These are phyloP conservation scores for Isatis tinctoria DNA, from an alignment of 345 rosid genomes.

Conservation along the genomic window DNA sequence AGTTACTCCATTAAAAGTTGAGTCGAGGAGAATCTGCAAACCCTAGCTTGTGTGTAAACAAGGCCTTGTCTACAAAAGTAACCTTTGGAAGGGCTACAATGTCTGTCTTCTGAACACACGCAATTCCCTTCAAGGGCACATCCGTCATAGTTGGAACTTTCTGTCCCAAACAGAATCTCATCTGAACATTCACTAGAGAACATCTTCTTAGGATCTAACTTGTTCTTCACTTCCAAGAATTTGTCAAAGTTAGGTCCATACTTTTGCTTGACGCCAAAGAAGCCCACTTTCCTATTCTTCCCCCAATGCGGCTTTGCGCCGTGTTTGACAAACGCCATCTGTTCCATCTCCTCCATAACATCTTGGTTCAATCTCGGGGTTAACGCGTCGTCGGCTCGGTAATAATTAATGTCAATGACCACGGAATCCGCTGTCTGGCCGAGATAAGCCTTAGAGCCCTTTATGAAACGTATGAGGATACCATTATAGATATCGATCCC, in stretches of 20 bases:
- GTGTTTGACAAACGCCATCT: slow-evolving; percentile 71
- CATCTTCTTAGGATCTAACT: slow-evolving; percentile 58
- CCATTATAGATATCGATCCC: slow-evolving; percentile 73
- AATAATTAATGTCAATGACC: slow-evolving; percentile 78
- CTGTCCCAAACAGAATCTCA: slow-evolving; percentile 53
- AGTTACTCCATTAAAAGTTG: not conserved
- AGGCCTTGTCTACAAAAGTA: slow-evolving; percentile 63
- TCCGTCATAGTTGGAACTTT: slow-evolving; percentile 46
- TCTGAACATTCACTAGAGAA: slow-evolving; percentile 84
- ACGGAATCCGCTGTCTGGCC: slow-evolving; percentile 79
- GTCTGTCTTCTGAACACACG: slow-evolving; percentile 69
- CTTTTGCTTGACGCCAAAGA: slow-evolving; percentile 56
- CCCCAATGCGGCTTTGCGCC: slow-evolving; percentile 92
- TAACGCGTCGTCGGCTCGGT: slow-evolving; percentile 49
- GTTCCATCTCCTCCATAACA: slow-evolving; percentile 85
- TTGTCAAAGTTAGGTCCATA: slow-evolving; percentile 38
- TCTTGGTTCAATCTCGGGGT: slow-evolving; percentile 73
- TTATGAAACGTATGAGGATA: slow-evolving; percentile 65
- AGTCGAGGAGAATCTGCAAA: slow-evolving; percentile 49
- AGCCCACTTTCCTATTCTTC: slow-evolving; percentile 70
- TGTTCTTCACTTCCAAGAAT: slow-evolving; percentile 54
- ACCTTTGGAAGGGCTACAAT: slow-evolving; percentile 66
- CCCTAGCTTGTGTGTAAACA: slow-evolving; percentile 63
- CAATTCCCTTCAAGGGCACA: slow-evolving; percentile 87
- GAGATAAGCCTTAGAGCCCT: slow-evolving; percentile 65